Conservation (phyloP, 2,329 filamentous ascomycete genomes). For the Penicillium polonicum region DNA sequence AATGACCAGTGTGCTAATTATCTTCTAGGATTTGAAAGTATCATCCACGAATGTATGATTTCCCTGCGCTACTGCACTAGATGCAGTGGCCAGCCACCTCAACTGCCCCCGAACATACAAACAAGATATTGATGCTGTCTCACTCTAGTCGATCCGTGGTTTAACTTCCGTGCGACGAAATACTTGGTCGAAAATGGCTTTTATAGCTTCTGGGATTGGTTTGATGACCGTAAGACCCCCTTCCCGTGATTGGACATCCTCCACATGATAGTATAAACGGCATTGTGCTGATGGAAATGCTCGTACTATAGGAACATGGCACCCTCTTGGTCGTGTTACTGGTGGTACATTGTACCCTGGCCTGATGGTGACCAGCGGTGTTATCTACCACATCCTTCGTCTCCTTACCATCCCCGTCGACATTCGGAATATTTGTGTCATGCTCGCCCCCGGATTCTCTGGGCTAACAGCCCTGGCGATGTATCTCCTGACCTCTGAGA, state of each 20-base stretch:
- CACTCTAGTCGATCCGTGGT: slow-evolving; percentile 90
- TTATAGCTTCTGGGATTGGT: slow-evolving; percentile 99
- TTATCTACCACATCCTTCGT: slow-evolving; percentile 91
- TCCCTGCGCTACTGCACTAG: slow-evolving; percentile 3
- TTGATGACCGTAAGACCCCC: slow-evolving; percentile 76
- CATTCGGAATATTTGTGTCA: slow-evolving; percentile 97
- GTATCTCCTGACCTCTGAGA: slow-evolving; percentile 94
- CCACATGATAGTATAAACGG: slow-evolving; percentile 1
- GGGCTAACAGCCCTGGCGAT: slow-evolving; percentile 89
- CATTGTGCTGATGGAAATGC: slow-evolving; percentile 21
- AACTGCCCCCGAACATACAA: slow-evolving; percentile 14
- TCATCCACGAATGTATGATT: slow-evolving; percentile 96
- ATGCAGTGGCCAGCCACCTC: slow-evolving; percentile 12
- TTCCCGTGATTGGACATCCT: slow-evolving; percentile 9
- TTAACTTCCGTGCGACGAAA: slow-evolving; percentile 98
- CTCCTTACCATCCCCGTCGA: slow-evolving; percentile 89
- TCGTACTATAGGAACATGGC: slow-evolving; percentile 73
- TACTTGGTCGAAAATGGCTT: slow-evolving; percentile 96
- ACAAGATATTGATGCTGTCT: slow-evolving; percentile 24
- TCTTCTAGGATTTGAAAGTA: slow-evolving; percentile 83
- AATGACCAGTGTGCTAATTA: slow-evolving; percentile 15
- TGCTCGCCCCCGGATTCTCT: slow-evolving; percentile 91
- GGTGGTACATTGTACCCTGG: slow-evolving; percentile 98
- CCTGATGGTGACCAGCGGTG: slow-evolving; percentile 97
- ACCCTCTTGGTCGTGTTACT: slow-evolving; percentile 95